Evolutionary conservation across 345 rosid species (phyloP).

Genomic region (Luvunga scandens): DNA sequence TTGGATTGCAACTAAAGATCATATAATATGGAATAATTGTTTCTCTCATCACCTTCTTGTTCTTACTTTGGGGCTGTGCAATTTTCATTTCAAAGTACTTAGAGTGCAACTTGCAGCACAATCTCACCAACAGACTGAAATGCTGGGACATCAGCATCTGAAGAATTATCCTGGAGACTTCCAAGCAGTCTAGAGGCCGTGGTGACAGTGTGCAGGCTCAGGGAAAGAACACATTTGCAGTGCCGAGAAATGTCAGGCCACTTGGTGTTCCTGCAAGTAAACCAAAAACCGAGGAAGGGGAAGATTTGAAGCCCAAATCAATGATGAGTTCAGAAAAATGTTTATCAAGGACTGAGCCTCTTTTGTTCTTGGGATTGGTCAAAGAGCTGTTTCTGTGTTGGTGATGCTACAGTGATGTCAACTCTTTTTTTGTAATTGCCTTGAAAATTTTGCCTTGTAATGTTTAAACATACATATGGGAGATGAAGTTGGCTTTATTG

Average conservation of each 20-base stretch:
- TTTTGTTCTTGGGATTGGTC: background rate
- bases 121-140: slow-evolving; percentile 15
- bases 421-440: background rate
- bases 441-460: background rate
- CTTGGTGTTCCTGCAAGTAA: slow-evolving; percentile 53
- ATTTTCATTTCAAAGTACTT: background rate
- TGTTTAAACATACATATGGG: no score
- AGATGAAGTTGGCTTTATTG: no score
- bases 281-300: slow-evolving; percentile 37
- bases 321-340: slow-evolving; percentile 88
- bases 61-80: background rate
- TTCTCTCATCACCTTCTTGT: background rate
- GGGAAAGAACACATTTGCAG: slow-evolving; percentile 76
- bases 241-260: slow-evolving; percentile 69
- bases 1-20: background rate
- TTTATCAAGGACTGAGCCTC: slow-evolving; percentile 50
- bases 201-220: slow-evolving; percentile 43
- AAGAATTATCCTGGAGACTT: slow-evolving; percentile 21
- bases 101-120: slow-evolving; percentile 23
- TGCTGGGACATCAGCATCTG: slow-evolving; percentile 27
- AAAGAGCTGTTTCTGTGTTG: background rate
- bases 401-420: background rate
- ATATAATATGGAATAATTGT: background rate
- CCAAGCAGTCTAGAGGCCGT: slow-evolving; percentile 26
- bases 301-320: slow-evolving; percentile 65